Conservation (phyloP, 179 eudicot species). For the Silene noctiflora region DNA sequence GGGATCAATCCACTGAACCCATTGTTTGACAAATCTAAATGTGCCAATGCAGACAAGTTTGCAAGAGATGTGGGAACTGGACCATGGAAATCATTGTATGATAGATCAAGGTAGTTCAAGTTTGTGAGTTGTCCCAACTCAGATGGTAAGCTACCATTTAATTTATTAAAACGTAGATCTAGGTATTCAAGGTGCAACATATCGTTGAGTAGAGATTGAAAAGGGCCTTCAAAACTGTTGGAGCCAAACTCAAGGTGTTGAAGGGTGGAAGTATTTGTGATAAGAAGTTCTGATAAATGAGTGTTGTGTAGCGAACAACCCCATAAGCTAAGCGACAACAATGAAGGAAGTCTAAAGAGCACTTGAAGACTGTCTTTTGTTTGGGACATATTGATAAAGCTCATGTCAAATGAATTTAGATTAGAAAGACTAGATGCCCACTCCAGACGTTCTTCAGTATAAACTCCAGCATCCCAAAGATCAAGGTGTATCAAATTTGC, state of each 20-base stretch:
- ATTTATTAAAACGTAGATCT: neutral
- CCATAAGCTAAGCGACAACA: neutral
- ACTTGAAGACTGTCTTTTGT: neutral
- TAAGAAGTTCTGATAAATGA: neutral
- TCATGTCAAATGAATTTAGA: neutral
- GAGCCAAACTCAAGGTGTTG: neutral
- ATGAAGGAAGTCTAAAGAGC: conserved; percentile 9
- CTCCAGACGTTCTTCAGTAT: neutral
- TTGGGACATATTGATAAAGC: neutral
- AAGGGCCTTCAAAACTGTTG: neutral
- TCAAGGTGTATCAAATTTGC: conserved; percentile 17
- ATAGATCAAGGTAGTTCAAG: neutral
- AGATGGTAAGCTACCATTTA: neutral
- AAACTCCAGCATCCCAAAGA: neutral
- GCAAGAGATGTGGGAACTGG: neutral
- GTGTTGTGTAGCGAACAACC: neutral
- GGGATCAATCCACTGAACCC: neutral
- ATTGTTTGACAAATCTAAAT: neutral
- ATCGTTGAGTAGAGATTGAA: neutral
- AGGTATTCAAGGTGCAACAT: neutral
- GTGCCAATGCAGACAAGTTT: neutral
- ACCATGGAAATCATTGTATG: neutral
- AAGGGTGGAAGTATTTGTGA: neutral
- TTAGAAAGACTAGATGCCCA: conserved; percentile 18
- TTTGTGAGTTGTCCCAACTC: neutral